These are phyloP conservation scores for Gossypium australe DNA, from an alignment of 345 rosid species.

Conservation along the genomic window DNA sequence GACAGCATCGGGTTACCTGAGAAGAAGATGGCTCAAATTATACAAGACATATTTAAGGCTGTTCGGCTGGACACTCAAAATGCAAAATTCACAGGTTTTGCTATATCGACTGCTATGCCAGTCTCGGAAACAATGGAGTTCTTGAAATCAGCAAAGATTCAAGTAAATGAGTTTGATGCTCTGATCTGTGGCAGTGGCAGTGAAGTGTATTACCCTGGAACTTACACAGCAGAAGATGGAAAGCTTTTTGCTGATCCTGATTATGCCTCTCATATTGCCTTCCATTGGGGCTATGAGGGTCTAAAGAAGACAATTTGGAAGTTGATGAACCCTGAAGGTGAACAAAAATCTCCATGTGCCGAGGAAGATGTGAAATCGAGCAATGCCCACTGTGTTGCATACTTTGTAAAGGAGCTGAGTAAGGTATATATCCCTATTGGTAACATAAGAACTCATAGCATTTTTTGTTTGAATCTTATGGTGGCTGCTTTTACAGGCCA, in stretches of 20 bases:
- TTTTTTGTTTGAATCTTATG: constrained; percentile 8
- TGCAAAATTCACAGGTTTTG: constrained; percentile 64
- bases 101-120: constrained; percentile 81
- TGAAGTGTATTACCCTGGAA: constrained; percentile 81
- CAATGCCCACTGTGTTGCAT: constrained; percentile 70
- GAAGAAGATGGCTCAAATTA: constrained; percentile 46
- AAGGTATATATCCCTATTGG: constrained; percentile 37
- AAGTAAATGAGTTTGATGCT: constrained; percentile 73
- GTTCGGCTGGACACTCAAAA: constrained; percentile 51
- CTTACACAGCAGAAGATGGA: constrained; percentile 52
- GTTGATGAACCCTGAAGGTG: constrained; percentile 67
- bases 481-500: constrained; percentile 44
- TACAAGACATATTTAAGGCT: constrained; percentile 66
- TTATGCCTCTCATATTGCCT: constrained; percentile 79
- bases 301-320: constrained; percentile 86
- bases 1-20: constrained; percentile 57
- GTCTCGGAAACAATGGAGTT: constrained; percentile 52
- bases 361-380: constrained; percentile 60
- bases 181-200: constrained; percentile 91
- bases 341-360: constrained; percentile 31
- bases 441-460: neutral
- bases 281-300: constrained; percentile 88
- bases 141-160: constrained; percentile 60
- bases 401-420: constrained; percentile 52
- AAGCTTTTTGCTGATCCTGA: constrained; percentile 79